phyloP scores from a whole-genome alignment of 148 eudicot species.

The Persicaria maculosa region DNA sequence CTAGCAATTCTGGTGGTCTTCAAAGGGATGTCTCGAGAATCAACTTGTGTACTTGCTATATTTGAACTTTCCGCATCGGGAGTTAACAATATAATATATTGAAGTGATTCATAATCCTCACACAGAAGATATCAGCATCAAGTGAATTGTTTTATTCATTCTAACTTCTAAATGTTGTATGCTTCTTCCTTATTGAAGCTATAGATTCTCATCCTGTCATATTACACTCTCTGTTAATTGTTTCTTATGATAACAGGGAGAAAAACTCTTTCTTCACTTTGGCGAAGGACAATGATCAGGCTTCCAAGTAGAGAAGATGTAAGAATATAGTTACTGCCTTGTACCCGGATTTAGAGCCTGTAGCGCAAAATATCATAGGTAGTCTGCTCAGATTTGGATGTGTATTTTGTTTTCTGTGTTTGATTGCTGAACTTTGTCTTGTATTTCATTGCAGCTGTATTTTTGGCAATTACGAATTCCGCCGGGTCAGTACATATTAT shows the following conservation, averaged over 20 bases:
- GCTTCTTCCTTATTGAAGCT: background rate
- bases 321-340: slow-evolving; percentile 46
- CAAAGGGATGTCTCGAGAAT: background rate
- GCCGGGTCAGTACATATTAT: background rate
- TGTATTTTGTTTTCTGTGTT: background rate
- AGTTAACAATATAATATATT: background rate
- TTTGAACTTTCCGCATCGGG: background rate
- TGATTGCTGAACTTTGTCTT: background rate
- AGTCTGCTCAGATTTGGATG: slow-evolving; percentile 12
- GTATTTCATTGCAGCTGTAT: background rate
- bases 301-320: slow-evolving; percentile 51
- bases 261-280: slow-evolving; percentile 57
- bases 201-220: background rate
- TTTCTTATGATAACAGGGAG: slow-evolving; percentile 28
- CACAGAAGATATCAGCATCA: background rate
- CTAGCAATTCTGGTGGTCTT: slow-evolving; percentile 1
- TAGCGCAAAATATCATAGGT: slow-evolving; percentile 69
- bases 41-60: background rate
- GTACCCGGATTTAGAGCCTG: slow-evolving; percentile 58
- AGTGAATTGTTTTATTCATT: background rate
- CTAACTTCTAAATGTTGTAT: background rate
- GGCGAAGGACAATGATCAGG: slow-evolving; percentile 80
- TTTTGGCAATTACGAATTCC: background rate
- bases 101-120: background rate
- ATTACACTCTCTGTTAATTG: background rate